Evolutionary conservation across 2,329 filamentous ascomycete species (phyloP), one percentile per base, ranked within the genome.

Genomic region (Xylariaceae sp.): DNA sequence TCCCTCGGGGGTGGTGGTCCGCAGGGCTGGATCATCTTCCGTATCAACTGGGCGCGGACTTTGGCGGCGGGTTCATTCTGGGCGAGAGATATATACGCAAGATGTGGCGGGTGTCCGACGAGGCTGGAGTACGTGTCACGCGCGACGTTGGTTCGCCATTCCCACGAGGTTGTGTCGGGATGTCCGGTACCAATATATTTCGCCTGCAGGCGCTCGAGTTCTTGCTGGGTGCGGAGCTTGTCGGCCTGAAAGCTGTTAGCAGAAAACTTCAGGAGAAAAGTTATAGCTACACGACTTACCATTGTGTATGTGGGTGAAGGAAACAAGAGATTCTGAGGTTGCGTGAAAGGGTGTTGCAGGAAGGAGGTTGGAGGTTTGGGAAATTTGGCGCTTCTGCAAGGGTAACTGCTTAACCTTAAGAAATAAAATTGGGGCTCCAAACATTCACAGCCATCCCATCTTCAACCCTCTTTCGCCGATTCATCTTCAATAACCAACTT

Each of bases 171-270:
- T 12, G 92, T 97, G 72, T 98, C 93, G 35, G 92, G 88, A 68
- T 96, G 91, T 20, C 93, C 93, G 4, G 93, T 97, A 57, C 93
- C 93, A 61, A 98, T 79, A 74, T 93, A 96, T 62, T 94, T 94
- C 62, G 91, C 85, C 71, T 98, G 93, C 16, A 97, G 86, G 54
- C 90, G 85, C 71, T 98, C 93, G 64, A 98, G 91, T 68, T 98
- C 93, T 70, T 98, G 93, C 60, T 95, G 88, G 8, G 89, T 93
- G 65, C 93, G 91, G 55, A 98, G 86, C 73, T 98, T 98, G 74
- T 98, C 93, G 69, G 93, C 93, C 93, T 84, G 42, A 3, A 8
- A 32, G 7, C 4, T 14, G 5, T 32, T 12, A 16, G 21, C 20
- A 29, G 22, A 16, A 8, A n/a, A n/a, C n/a, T n/a, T n/a, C n/a